Conservation (phyloP, 441 rosid species). For the Pelargonium australe region DNA sequence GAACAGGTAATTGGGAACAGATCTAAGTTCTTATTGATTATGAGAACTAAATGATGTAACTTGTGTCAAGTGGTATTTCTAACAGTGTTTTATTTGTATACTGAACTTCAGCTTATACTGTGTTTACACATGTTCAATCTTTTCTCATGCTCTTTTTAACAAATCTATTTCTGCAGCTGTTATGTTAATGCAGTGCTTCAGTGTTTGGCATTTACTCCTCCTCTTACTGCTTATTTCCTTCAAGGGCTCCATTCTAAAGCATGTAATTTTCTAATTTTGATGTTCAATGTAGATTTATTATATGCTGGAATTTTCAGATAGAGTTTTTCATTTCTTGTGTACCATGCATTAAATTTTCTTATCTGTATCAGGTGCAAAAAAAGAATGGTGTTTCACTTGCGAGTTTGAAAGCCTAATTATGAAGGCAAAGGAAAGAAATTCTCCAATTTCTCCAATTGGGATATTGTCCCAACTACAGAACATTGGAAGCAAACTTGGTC, state of each 20-base stretch:
- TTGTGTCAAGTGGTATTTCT: not conserved
- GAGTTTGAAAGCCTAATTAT: constrained; percentile 68
- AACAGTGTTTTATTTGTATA: too few species aligned
- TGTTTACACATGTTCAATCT: not conserved
- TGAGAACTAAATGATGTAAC: not conserved
- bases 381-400: constrained; percentile 84
- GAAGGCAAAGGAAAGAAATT: constrained; percentile 60
- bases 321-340: constrained; percentile 4
- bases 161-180: constrained; percentile 50
- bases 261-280: constrained; percentile 33
- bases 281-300: constrained; percentile 8
- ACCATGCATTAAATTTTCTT: constrained; percentile 12
- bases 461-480: constrained; percentile 63
- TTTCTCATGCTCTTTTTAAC: constrained; percentile 19
- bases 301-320: constrained; percentile 4
- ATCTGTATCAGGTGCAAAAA: constrained; percentile 48
- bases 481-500: constrained; percentile 67
- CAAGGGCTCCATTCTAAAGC: constrained; percentile 74
- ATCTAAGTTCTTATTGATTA: not conserved
- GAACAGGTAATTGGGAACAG: constrained; percentile 49
- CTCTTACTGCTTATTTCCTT: constrained; percentile 72
- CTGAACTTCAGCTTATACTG: not conserved
- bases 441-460: constrained; percentile 60
- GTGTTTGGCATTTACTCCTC: constrained; percentile 88
- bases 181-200: constrained; percentile 92